A percentile compares a stretch with the other conserved stretches of the same genome.
Evolutionary conservation across 2,329 filamentous ascomycete species (phyloP).

Genomic region (Fonsecaea multimorphosa): DNA sequence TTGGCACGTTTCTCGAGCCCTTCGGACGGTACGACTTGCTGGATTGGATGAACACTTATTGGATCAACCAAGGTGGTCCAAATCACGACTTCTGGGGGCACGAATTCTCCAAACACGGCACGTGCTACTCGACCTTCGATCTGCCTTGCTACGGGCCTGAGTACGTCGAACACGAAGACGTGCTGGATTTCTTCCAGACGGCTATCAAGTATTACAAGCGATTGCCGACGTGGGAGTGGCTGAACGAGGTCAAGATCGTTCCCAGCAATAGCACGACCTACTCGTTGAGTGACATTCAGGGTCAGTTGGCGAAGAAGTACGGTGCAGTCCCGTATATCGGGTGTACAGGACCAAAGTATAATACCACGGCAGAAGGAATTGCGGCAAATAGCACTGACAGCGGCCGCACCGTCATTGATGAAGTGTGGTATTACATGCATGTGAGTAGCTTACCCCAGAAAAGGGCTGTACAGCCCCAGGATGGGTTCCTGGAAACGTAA

Average conservation of each 20-base stretch:
- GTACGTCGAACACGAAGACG: slow-evolving; percentile 63
- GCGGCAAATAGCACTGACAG: slow-evolving; percentile 59
- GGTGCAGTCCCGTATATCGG: slow-evolving; percentile 66
- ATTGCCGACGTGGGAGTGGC: slow-evolving; percentile 67
- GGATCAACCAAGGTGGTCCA: slow-evolving; percentile 63
- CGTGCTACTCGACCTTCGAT: slow-evolving; percentile 71
- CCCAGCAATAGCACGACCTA: slow-evolving; percentile 67
- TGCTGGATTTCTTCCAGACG: slow-evolving; percentile 69
- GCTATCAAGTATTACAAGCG: slow-evolving; percentile 62
- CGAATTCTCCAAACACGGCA: slow-evolving; percentile 72
- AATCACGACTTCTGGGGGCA: slow-evolving; percentile 70
- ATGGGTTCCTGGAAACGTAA: not conserved
- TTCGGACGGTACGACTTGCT: slow-evolving; percentile 67
- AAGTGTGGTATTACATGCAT: slow-evolving; percentile 73
- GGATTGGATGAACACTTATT: slow-evolving; percentile 70
- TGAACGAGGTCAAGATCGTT: slow-evolving; percentile 59
- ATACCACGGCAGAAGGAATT: slow-evolving; percentile 62
- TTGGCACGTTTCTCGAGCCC: slow-evolving; percentile 64
- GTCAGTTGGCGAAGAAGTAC: slow-evolving; percentile 57
- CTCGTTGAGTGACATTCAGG: slow-evolving; percentile 60
- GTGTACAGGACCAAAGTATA: slow-evolving; percentile 66
- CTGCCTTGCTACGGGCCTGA: slow-evolving; percentile 67
- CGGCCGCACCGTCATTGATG: slow-evolving; percentile 63
- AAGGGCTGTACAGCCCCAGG: not conserved
- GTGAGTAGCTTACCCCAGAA: slow-evolving; percentile 34